A percentile compares a stretch with the other conserved stretches of the same genome.
phyloP scores from a whole-genome alignment of 2,329 filamentous ascomycete genomes.

The Claviceps spartinae region DNA sequence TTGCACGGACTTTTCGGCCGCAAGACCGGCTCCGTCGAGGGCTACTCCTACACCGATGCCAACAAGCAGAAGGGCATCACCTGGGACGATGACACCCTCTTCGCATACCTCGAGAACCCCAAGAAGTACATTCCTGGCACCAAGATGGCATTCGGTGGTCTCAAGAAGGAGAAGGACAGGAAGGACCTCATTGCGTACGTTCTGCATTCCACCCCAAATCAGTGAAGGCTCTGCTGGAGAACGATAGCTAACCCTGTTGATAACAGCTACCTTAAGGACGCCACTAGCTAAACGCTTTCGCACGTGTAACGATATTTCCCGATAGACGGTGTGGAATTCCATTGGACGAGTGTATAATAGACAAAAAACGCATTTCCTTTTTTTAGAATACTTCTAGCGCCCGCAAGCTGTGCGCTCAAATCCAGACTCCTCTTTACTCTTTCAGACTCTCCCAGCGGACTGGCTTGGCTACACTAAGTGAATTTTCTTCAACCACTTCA shows the following conservation, averaged over 20 bases:
- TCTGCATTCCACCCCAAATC: not conserved
- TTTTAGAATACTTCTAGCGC: constrained; percentile 17
- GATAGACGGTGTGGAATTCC: constrained; percentile 21
- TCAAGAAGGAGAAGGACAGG: constrained; percentile 99
- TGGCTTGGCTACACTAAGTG: too few species aligned
- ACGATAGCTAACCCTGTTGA: constrained; percentile 13
- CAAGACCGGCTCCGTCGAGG: constrained; percentile 80
- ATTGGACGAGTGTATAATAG: constrained; percentile 25
- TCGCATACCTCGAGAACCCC: constrained; percentile 98
- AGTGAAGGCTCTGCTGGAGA: not conserved
- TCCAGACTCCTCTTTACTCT: constrained; percentile 17
- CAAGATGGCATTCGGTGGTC: constrained; percentile 99
- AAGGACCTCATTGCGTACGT: constrained; percentile 96
- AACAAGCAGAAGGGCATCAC: constrained; percentile 94
- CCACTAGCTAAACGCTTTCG: constrained; percentile 46
- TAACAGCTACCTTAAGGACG: constrained; percentile 51
- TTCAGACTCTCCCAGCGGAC: too few species aligned
- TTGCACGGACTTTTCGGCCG: constrained; percentile 96
- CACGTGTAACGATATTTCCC: constrained; percentile 21
- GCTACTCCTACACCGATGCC: constrained; percentile 96
- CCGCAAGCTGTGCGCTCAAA: constrained; percentile 16
- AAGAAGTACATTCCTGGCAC: constrained; percentile 99
- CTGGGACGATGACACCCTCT: constrained; percentile 81
- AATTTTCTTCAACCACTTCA: too few species aligned
- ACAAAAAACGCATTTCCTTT: constrained; percentile 6